Evolutionary conservation across 2,329 filamentous ascomycete species (phyloP), one percentile per base, ranked within the genome.

Genomic region (Aspergillus quadrilineatus): DNA sequence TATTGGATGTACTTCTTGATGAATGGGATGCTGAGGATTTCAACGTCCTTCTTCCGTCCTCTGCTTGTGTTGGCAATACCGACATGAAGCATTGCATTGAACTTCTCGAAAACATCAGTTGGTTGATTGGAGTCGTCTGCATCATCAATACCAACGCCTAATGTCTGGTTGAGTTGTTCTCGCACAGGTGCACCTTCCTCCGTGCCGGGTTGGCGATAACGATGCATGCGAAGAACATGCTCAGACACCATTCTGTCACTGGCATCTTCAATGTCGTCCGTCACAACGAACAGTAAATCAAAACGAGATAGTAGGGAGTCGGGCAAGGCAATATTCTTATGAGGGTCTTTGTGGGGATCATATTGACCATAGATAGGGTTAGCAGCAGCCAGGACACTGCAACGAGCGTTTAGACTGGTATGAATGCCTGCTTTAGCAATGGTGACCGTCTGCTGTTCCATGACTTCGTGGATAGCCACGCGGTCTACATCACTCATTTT

Each of bases 1-100:
- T 99, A 99, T 71, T 99, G 94, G 45, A 99, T 95, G 74, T 97
- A 99, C 77, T 99, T 99, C 79, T 99, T 99, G 80, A 99, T 92
- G 76, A 99, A 99, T 0, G 92, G 90, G 59, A 99, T 97, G 76
- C 90, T 96, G 53, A 99, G 80, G 12, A 99, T 90, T 72, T 97
- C 92, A 4, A 89, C 85, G 62, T 89, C 88, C 73, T 89, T 89
- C 65, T 85, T 85, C 28, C 87, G 78, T 9, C 90, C 89, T 39
- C 90, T 85, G 8, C 89, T 89, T 10, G 87, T 82, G 4, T 87
- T 90, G 14, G 90, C 90, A 46, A 97, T 90, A 59, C 94, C 94
- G 8, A 92, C 89, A 70, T 99, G 94, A 42, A 99, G 83, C 90
- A 97, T 96, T 30, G 89, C 85, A 67, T 97, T 94, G 76, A 89